Conservation (phyloP, 805 yeast species). For the Lipomyces lipofer region DNA sequence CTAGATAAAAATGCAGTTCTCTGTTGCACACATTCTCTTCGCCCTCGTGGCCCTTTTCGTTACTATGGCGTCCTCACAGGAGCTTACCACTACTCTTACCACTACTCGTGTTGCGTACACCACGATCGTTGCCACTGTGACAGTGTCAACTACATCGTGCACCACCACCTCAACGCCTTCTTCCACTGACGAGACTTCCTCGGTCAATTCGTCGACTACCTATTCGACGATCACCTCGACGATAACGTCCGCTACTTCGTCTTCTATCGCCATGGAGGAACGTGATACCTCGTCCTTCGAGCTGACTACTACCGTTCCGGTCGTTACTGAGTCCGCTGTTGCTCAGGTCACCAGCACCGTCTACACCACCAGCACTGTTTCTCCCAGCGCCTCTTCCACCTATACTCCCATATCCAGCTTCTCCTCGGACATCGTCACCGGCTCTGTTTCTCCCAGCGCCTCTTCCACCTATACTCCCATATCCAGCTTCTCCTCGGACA, state of each 20-base stretch:
- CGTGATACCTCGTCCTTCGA: background rate
- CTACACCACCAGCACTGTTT: slow-evolving; percentile 8
- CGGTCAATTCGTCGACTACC: background rate
- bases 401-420: background rate
- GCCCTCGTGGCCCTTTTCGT: slow-evolving; percentile 1
- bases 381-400: slow-evolving; percentile 5
- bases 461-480: background rate
- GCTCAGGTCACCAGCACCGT: slow-evolving; percentile 1
- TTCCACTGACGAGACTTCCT: too few species aligned
- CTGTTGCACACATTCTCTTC: background rate
- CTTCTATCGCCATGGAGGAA: background rate
- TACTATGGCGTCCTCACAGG: slow-evolving; percentile 12
- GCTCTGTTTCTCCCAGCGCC: background rate
- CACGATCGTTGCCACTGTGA: slow-evolving; percentile 3
- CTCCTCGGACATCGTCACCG: background rate
- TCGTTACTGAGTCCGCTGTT: background rate
- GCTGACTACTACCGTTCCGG: slow-evolving; percentile 1
- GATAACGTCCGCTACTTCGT: background rate
- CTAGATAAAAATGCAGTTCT: slow-evolving; percentile 13
- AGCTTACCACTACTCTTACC: slow-evolving; percentile 4
- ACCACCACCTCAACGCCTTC: too few species aligned
- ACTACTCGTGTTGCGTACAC: background rate
- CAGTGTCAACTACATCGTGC: slow-evolving; percentile 1
- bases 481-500: background rate
- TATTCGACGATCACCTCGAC: background rate